Base-by-base conservation (phyloP, 768 basidiomycete genomes). In the Boletus fagicola region DNA sequence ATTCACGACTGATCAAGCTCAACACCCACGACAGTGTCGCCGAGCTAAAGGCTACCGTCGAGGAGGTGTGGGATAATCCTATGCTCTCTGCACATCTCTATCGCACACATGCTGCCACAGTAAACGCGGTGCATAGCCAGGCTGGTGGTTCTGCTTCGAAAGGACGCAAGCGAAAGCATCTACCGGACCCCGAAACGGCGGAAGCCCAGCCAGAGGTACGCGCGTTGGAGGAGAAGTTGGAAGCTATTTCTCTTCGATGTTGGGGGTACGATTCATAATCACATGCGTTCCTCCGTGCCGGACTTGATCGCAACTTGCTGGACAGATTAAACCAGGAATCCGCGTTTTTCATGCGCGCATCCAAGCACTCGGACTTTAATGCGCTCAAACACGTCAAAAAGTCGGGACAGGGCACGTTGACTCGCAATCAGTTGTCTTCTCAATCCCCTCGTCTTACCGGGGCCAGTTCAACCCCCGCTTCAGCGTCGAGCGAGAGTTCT, bases 321-420 rank as follows among this genome's bases (percentile, higher is more conserved):
- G 43, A 33, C 58, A 88, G 87, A 57, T 65, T 86, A 40, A 71
- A 76, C 20, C 63, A 76, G 55, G 81, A 83, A 54, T 75, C 88
- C 12, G 80, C 80, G 0, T 69, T 80, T 20, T 90, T 90, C 65
- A 80, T 87, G 67, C 80, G 88, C 31, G 73, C 83, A 3, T 75
- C 86, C 28, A 86, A 80, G 64, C 82, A 82, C 63, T 77, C 86
- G 0, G 90, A 92, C 65, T 78, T 81, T 50, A 92, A 91, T 64
- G 77, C 79, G 8, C 71, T 87, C 4, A 70, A 68, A 3, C 28
- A 57, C 1, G 51, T 64, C 47, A 72, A 72, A 50, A 61, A 55
- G 47, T 65, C 60, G 2, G 71, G 70, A 69, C 54, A 63, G 74
- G 61, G 84, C 36, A 31, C 81, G 64, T 54, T 53, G 56, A 40